Conservation (phyloP, 2,329 filamentous ascomycete genomes). For the Westerdykella ornata region DNA sequence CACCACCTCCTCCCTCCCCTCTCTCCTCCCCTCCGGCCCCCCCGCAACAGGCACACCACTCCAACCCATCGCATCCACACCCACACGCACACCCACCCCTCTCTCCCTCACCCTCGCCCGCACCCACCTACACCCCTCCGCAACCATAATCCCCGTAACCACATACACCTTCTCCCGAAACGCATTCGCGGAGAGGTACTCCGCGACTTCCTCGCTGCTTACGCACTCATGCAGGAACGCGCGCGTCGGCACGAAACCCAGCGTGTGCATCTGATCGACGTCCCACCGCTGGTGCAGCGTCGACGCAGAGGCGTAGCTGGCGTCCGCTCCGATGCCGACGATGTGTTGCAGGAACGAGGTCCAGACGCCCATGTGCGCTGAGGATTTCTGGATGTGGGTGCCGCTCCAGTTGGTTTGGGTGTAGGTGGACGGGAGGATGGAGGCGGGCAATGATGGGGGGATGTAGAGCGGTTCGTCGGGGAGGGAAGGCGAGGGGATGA, state of each 20-base stretch:
- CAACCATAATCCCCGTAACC: conserved; percentile 9
- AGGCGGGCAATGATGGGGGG: background rate
- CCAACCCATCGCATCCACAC: conserved; percentile 6
- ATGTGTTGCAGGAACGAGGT: conserved; percentile 7
- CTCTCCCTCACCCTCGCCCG: conserved; percentile 1
- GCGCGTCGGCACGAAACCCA: background rate
- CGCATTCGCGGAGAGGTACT: conserved; percentile 1
- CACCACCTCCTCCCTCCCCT: conserved; percentile 1
- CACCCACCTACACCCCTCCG: background rate
- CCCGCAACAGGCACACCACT: conserved; percentile 6
- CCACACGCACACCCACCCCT: conserved; percentile 2
- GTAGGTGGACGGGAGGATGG: background rate
- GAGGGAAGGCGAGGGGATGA: conserved; percentile 4
- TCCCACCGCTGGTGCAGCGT: background rate
- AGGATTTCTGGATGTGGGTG: background rate
- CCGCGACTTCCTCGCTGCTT: background rate
- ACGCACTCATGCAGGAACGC: conserved; percentile 1
- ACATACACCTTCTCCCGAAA: conserved; percentile 7
- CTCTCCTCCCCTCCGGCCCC: conserved; percentile 6
- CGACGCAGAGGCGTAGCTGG: background rate
- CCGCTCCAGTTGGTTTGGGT: conserved; percentile 2
- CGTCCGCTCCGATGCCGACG: conserved; percentile 4
- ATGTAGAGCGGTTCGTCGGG: conserved; percentile 8
- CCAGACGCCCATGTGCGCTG: conserved; percentile 6
- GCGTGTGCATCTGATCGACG: conserved; percentile 2